Evolutionary conservation across 768 basidiomycete genomes (phyloP).

Genomic region (Boletellus emodensis): DNA sequence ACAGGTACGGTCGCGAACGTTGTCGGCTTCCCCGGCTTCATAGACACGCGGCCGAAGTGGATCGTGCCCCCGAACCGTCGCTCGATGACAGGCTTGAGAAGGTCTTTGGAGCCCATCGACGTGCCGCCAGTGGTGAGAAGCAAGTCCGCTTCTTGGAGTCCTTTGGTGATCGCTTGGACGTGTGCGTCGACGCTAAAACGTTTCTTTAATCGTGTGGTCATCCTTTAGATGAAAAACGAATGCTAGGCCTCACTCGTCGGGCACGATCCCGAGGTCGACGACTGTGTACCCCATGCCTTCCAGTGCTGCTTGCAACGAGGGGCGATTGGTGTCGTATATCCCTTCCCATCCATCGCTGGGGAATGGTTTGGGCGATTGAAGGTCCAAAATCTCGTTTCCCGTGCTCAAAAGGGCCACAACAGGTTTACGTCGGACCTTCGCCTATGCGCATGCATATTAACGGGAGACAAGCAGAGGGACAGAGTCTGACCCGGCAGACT

Average conservation of each 20-base stretch:
- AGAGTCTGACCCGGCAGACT: constrained; percentile 4
- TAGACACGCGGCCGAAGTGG: constrained; percentile 81
- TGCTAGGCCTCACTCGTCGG: constrained; percentile 53
- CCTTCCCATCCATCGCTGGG: constrained; percentile 55
- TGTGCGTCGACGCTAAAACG: constrained; percentile 48
- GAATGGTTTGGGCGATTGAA: constrained; percentile 41
- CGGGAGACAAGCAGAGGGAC: background rate
- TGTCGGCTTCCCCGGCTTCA: constrained; percentile 87
- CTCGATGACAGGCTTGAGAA: constrained; percentile 87
- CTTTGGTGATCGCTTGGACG: constrained; percentile 50
- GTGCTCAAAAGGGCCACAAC: constrained; percentile 80
- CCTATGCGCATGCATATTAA: constrained; percentile 38
- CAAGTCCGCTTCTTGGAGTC: constrained; percentile 63
- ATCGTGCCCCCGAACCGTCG: constrained; percentile 68
- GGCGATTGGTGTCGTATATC: constrained; percentile 84
- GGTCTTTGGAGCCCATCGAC: constrained; percentile 85
- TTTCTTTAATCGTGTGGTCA: background rate
- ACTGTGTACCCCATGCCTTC: constrained; percentile 73
- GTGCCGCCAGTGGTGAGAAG: constrained; percentile 86
- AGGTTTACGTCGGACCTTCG: constrained; percentile 66
- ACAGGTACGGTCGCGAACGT: constrained; percentile 78
- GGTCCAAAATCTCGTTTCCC: constrained; percentile 74
- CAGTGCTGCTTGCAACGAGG: constrained; percentile 66
- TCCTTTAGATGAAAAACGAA: background rate
- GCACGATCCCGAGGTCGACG: constrained; percentile 75